phyloP scores from a whole-genome alignment of 352 stramenopile genomes.

The Pythium plurisporium region DNA sequence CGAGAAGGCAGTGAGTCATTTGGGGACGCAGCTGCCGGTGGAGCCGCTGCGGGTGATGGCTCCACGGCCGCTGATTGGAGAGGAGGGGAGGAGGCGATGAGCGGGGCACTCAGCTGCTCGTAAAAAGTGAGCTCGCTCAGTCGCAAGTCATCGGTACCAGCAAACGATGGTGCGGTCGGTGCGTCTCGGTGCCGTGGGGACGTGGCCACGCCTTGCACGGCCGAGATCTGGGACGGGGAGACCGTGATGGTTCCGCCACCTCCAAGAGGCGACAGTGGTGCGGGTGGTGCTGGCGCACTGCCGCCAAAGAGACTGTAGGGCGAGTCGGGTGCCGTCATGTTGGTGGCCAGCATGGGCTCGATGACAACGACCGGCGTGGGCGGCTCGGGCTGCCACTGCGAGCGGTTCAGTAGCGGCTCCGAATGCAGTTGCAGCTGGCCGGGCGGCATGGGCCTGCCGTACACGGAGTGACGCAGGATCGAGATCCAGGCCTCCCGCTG shows the following conservation, averaged over 20 bases:
- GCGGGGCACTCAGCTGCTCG: conserved; percentile 10
- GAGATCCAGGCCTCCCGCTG: conserved; percentile 37
- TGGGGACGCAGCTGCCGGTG: neutral
- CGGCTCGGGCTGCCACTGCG: neutral
- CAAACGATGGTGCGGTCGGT: conserved; percentile 17
- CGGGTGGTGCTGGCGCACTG: neutral
- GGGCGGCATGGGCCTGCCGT: neutral
- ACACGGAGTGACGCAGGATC: conserved; percentile 17
- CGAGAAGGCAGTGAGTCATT: neutral
- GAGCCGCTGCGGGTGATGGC: neutral
- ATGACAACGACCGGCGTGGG: neutral
- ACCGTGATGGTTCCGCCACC: neutral
- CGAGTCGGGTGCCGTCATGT: neutral
- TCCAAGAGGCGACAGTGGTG: conserved; percentile 5
- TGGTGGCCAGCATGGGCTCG: neutral
- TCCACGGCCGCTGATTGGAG: neutral
- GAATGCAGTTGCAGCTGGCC: neutral
- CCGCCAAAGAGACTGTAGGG: conserved; percentile 8
- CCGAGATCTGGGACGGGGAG: neutral
- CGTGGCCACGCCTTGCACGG: neutral
- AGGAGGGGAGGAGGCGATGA: too few species aligned
- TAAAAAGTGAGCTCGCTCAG: conserved; percentile 11
- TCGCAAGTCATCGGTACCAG: neutral
- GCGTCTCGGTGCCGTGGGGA: conserved; percentile 7
- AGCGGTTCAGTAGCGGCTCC: neutral